Base-by-base conservation (phyloP, 305 asterid species). In the Solanum hybrid region DNA sequence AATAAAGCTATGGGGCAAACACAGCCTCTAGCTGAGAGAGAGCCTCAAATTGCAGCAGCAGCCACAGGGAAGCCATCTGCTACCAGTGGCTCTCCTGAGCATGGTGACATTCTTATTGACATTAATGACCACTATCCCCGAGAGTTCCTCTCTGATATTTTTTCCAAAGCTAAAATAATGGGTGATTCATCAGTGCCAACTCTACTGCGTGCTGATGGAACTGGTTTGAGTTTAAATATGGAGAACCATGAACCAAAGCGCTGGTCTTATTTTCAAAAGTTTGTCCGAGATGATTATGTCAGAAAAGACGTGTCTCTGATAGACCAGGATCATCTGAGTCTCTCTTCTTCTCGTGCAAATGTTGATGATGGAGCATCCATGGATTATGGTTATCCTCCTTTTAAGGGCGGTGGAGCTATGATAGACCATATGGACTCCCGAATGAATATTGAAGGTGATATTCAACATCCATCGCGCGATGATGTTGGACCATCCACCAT, bases 101-200 rank as follows among this genome's bases (percentile, higher is more conserved):
- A 90, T 10, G 95, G 95, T 87, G 96, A 96, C 94, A 96, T 96
- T 89, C 92, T 94, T 80, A 95, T 97, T 89, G 97, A 97, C 91
- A 94, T 95, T 39, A 94, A 95, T 91, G 99, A 97, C 89, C 97
- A 96, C 85, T 97, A 96, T 91, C 99, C 98, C 72, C 95, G 93
- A 81, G 98, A 96, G 90, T 92, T 97, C 89, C 91, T 96, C 83
- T 95, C 97, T 75, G 98, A 96, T 91, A 94, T 97, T 90, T 97
- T 97, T 93, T 93, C 96, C 32, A 91, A 93, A 92, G 98, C 94
- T 61, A 93, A 86, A 91, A 85, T 84, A 84, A 90, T 76, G 17
- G 98, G 93, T 89, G 92, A 89, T 86, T 91, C 94, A 83, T 78
- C 92, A 80, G 94, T 92, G 88, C 81, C 93, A 81, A 32, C 92